phyloP scores from a whole-genome alignment of 2,329 filamentous ascomycete genomes.

The Trichophyton schoenleinii region DNA sequence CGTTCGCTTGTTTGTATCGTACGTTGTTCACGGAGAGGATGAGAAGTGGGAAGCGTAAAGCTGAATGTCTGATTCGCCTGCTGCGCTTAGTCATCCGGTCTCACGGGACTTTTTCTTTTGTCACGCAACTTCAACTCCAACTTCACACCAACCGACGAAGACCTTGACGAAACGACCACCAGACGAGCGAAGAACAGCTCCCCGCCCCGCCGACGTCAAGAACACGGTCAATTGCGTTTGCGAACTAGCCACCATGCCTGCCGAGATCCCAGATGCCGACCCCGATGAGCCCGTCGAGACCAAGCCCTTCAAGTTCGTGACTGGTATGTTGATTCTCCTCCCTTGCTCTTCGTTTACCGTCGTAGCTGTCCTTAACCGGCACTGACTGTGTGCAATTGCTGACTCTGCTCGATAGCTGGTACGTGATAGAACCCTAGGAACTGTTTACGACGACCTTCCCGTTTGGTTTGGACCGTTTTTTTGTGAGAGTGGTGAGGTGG shows the following conservation, averaged over 20 bases:
- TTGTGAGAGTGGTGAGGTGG: not conserved
- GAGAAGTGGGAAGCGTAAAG: conserved; percentile 2
- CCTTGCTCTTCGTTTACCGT: not conserved
- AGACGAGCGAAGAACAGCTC: not conserved
- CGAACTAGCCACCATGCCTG: conserved; percentile 62
- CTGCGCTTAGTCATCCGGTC: not conserved
- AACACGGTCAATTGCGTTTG: conserved; percentile 22
- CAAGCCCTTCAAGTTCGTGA: conserved; percentile 99
- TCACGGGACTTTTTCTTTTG: conserved; percentile 10
- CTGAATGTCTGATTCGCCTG: not conserved
- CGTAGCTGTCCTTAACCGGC: not conserved
- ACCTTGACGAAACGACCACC: not conserved
- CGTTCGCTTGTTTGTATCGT: not conserved
- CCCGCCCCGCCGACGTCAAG: not conserved
- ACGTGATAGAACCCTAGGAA: conserved; percentile 18
- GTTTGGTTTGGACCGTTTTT: not conserved
- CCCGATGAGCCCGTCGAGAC: conserved; percentile 69
- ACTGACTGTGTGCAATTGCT: conserved; percentile 12
- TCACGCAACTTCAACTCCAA: conserved; percentile 8
- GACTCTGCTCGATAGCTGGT: conserved; percentile 34
- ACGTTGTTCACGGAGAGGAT: not conserved
- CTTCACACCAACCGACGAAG: conserved; percentile 6
- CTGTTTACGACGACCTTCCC: not conserved
- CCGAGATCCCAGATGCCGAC: conserved; percentile 45
- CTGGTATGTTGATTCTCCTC: conserved; percentile 54